These are phyloP conservation scores for Peronosclerospora sorghi DNA, from an alignment of 352 stramenopile species.

Conservation along the genomic window DNA sequence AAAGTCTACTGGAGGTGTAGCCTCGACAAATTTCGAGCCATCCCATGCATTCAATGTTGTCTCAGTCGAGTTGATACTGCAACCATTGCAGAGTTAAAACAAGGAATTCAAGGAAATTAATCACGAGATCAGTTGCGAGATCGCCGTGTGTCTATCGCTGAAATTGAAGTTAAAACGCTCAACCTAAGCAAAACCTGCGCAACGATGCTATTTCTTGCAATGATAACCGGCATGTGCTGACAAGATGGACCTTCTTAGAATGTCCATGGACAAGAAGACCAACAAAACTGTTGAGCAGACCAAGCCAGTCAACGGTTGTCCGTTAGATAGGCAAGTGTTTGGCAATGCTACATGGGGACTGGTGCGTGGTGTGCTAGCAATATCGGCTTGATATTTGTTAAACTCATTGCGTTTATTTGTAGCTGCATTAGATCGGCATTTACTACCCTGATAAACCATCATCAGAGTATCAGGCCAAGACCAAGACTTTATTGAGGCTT, in stretches of 20 bases:
- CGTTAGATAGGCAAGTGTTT: conserved; percentile 76
- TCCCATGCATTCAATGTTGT: conserved; percentile 41
- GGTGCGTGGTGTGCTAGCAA: conserved; percentile 24
- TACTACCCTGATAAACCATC: conserved; percentile 95
- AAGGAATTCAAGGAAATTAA: not conserved
- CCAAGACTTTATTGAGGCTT: conserved; percentile 81
- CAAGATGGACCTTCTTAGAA: conserved; percentile 81
- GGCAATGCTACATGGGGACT: conserved; percentile 82
- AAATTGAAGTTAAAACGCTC: too few species aligned
- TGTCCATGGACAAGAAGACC: conserved; percentile 37
- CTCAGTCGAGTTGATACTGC: conserved; percentile 45
- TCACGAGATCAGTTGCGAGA: conserved; percentile 5
- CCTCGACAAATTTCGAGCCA: too few species aligned
- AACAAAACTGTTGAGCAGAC: conserved; percentile 9
- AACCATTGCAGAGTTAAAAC: conserved; percentile 2
- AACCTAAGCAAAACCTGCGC: conserved; percentile 1
- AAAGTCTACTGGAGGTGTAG: too few species aligned
- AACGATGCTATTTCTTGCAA: conserved; percentile 4
- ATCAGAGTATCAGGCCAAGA: conserved; percentile 80
- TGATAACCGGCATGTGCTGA: conserved; percentile 67
- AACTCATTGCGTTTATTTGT: not conserved
- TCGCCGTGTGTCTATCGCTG: too few species aligned
- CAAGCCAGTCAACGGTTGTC: conserved; percentile 49
- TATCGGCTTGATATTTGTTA: not conserved
- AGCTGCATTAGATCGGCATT: conserved; percentile 90